Conservation (phyloP, 2,329 filamentous ascomycete genomes). For the Pestalotiopsis sp. region DNA sequence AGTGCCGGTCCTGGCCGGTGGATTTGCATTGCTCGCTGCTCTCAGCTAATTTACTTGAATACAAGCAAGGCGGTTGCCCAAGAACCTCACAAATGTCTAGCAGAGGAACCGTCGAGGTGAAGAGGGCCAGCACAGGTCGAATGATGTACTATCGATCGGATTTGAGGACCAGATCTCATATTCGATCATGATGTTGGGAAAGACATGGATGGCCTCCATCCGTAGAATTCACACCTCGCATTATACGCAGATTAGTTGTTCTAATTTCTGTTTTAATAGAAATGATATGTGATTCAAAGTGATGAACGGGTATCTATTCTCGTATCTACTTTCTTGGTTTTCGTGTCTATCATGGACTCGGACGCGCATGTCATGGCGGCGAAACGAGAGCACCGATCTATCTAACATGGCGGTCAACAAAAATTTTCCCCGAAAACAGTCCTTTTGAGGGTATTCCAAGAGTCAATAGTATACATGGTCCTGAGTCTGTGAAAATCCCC, state of each 20-base stretch:
- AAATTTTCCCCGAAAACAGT: not conserved
- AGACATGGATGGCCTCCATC: too few species aligned
- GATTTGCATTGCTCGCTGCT: not conserved
- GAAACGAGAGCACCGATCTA: not conserved
- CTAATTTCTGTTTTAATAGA: not conserved
- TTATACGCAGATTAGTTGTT: too few species aligned
- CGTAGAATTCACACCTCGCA: too few species aligned
- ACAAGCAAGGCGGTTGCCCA: too few species aligned
- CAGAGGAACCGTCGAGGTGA: not conserved
- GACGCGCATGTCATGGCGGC: not conserved
- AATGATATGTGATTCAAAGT: constrained; percentile 13
- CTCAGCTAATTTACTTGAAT: not conserved
- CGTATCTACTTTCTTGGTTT: constrained; percentile 11
- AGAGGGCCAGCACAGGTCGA: too few species aligned
- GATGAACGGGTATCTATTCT: constrained; percentile 17
- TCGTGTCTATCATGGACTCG: not conserved
- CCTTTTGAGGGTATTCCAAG: not conserved
- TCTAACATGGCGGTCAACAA: not conserved
- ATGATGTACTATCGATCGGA: too few species aligned
- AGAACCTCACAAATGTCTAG: not conserved
- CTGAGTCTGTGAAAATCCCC: not conserved
- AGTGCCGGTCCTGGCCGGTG: not conserved
- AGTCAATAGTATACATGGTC: not conserved
- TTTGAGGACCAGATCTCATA: too few species aligned
- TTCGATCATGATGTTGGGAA: not conserved